Conservation (phyloP, 371 early-diverging fungal genomes). For the Batkoa obscura region DNA sequence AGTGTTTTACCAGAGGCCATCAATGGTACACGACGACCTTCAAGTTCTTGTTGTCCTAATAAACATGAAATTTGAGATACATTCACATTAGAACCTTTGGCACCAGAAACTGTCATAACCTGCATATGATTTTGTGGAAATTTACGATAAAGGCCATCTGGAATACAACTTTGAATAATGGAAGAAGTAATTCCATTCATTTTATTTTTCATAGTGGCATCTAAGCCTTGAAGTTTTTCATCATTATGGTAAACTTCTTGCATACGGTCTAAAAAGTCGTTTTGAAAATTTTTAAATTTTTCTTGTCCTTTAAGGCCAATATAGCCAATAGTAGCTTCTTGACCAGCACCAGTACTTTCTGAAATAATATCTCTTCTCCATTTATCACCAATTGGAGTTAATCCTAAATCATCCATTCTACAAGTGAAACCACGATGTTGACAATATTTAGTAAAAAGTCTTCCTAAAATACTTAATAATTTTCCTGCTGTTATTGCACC, state of each 20-base stretch:
- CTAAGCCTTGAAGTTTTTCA: conserved; percentile 74
- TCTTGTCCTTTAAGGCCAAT: conserved; percentile 38
- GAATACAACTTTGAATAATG: conserved; percentile 65
- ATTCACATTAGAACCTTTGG: conserved; percentile 98
- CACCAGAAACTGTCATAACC: conserved; percentile 97
- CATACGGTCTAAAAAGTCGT: conserved; percentile 46
- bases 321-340: conserved; percentile 47
- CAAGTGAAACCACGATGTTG: conserved; percentile 89
- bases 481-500: conserved; percentile 83
- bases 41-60: conserved; percentile 98
- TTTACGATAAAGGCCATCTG: conserved; percentile 41
- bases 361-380: conserved; percentile 47
- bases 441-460: conserved; percentile 87
- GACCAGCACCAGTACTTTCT: conserved; percentile 30
- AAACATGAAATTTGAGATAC: conserved; percentile 96
- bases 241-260: conserved; percentile 69
- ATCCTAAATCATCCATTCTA: conserved; percentile 96
- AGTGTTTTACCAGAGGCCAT: conserved; percentile 96
- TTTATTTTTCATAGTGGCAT: conserved; percentile 71
- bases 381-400: conserved; percentile 66
- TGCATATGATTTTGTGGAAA: conserved; percentile 98
- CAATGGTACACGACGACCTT: conserved; percentile 97
- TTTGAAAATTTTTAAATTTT: conserved; percentile 12
- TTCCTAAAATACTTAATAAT: conserved; percentile 82
- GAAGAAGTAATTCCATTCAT: conserved; percentile 69